Percentiles rank a stretch among this genome's conserved stretches.
These are phyloP conservation scores for Backusella psychrophila DNA, from an alignment of 192 early-diverging fungal species.

Conservation along the genomic window DNA sequence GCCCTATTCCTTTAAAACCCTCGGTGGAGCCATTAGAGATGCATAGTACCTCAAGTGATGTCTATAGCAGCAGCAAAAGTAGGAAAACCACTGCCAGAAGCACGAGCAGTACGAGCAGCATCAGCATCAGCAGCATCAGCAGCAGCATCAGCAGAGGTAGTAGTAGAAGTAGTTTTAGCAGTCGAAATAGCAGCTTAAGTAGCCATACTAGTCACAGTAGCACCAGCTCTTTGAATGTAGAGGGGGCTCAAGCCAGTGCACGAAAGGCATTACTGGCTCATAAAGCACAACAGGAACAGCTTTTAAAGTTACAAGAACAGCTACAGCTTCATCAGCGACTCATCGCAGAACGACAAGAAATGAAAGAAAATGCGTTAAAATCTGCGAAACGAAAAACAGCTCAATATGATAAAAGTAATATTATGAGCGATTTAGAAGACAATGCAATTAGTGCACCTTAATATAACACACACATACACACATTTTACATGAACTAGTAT, in stretches of 20 bases:
- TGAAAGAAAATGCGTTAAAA: not conserved
- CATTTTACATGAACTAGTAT: not conserved
- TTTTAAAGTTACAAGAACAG: conserved; percentile 3
- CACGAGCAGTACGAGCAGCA: not conserved
- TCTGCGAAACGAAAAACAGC: not conserved
- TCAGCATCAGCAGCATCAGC: not conserved
- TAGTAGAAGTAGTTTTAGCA: not conserved
- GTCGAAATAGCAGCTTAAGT: not conserved
- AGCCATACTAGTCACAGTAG: not conserved
- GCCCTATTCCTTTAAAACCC: not conserved
- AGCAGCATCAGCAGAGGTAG: not conserved
- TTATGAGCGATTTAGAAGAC: conserved; percentile 8
- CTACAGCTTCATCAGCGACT: conserved; percentile 7
- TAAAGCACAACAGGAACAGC: conserved; percentile 15
- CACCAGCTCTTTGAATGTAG: not conserved
- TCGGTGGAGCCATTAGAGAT: not conserved
- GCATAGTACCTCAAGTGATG: not conserved
- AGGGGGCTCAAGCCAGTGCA: not conserved
- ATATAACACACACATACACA: not conserved
- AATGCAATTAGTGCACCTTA: conserved; percentile 16
- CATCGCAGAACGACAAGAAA: not conserved
- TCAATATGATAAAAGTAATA: conserved; percentile 2
- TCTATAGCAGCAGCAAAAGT: not conserved
- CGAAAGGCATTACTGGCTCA: conserved; percentile 9
- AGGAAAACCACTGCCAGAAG: not conserved